Evolutionary conservation across 2,329 filamentous ascomycete genomes (phyloP), one percentile per base, ranked within the genome.

Genomic region (Phyllosticta citribraziliensis): DNA sequence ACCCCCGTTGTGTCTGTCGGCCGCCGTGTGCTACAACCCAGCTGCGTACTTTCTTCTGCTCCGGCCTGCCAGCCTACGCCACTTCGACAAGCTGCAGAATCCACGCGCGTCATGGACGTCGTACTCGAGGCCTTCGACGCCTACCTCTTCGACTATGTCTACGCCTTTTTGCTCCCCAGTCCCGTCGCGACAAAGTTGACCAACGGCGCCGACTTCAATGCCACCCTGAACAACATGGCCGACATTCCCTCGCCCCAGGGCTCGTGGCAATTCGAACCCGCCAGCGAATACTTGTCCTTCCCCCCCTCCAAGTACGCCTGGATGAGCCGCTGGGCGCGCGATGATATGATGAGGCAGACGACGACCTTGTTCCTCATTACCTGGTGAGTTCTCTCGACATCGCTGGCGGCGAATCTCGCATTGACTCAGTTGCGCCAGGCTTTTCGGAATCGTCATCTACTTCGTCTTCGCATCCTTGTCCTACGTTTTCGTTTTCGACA

Each of bases 401-500:
- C 58, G 54, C 22, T 52, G n/a, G 22, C 30, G n/a, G 30, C 33
- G 9, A 12, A 17, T 5, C 5, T 2, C 27, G 40, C 9, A 12
- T 53, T 52, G 27, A 52, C 20, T 20, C 20, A 40, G 24, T 53
- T n/a, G 27, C 14, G 47, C 24, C 69, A 97, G 92, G 87, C 73
- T 96, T 67, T 96, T 96, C 69, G 93, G 92, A 60, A 75, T 92
- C 35, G 66, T 91, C 55, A 80, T 94, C 61, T 97, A 97, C 81
- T 96, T 93, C 74, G 69, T 89, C 65, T 91, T 90, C 71, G 89
- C 92, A 3, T 82, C 86, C 5, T 80, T 95, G 19, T 96, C 91
- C 17, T 97, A 95, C 76, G 69, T 87, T 70, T 88, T 96, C 77
- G 81, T 97, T 71, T 97, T 96, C 78, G 92, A 97, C 76, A 94